These are phyloP conservation scores for Pisolithus thermaeus DNA, from an alignment of 1,284 basidiomycete genomes.

Conservation along the genomic window DNA sequence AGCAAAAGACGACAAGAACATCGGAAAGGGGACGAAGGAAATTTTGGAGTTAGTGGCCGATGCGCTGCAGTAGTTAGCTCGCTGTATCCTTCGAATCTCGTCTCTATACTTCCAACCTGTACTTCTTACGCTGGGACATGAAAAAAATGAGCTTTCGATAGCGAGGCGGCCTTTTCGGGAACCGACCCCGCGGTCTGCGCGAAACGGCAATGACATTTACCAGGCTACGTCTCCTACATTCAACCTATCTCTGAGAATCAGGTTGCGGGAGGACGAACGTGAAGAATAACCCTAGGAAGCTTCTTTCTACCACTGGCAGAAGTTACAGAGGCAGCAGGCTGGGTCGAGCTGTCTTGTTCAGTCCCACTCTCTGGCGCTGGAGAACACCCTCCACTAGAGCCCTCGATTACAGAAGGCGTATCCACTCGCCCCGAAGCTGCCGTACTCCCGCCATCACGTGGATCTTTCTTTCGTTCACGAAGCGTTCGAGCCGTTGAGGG, in stretches of 20 bases:
- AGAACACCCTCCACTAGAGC: not conserved
- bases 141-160: too few species aligned
- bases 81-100: not conserved
- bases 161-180: too few species aligned
- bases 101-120: not conserved
- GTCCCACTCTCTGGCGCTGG: not conserved
- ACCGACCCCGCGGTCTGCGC: too few species aligned
- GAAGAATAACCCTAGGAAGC: constrained; percentile 50
- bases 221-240: not conserved
- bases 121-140: too few species aligned
- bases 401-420: constrained; percentile 25
- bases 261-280: constrained; percentile 38
- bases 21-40: constrained; percentile 61
- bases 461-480: constrained; percentile 47
- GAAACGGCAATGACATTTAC: too few species aligned
- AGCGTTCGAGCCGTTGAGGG: constrained; percentile 46
- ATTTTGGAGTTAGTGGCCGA: constrained; percentile 75
- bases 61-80: constrained; percentile 40
- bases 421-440: constrained; percentile 9
- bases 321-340: not conserved
- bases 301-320: constrained; percentile 33
- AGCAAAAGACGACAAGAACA: constrained; percentile 74
- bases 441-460: constrained; percentile 13
- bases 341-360: constrained; percentile 1
- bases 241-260: not conserved